Base-by-base conservation (phyloP, 2,329 filamentous ascomycete species). In the Didymella sp. region DNA sequence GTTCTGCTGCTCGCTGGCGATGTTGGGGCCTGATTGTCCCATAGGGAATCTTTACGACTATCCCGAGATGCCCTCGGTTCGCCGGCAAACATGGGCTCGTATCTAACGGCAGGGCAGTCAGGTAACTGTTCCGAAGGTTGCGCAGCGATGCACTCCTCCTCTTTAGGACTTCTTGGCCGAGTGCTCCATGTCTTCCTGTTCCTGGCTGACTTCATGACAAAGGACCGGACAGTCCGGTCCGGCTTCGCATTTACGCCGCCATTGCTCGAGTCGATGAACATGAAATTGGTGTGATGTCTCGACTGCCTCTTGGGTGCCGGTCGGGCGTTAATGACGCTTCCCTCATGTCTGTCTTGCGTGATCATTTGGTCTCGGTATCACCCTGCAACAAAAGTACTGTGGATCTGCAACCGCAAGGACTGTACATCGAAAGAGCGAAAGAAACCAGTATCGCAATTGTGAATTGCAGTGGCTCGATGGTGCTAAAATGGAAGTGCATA, bases 151-250 rank as follows among this genome's bases (percentile, higher is more conserved):
- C 42, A 9, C 7, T 40, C 35, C 28, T 62, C 58, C 17, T 56
- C 60, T 42, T 60, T 65, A 5, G 62, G 44, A 44, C 52, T 67
- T 62, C 66, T 69, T 47, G 68, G 69, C 61, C 62, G 64, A 31
- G 71, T 73, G 49, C 69, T 72, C 73, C 73, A 75, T 4, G 65
- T 59, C 57, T 70, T 70, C 48, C 68, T 63, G 43, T 67, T 64
- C 19, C 73, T 62, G 15, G 70, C 73, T 30, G 68, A 66, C 40
- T 74, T 72, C 73, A 75, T 75, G 4, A 75, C 72, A 66, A 74
- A 74, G n/a, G 70, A 73, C 41, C 73, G 53, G 12, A 74, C 70
- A 8, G 62, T 61, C 51, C 68, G 70, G 40, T 73, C 62, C 13
- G 70, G 72, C 46, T 74, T 74, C 17, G 68, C 64, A 31, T 70